These are phyloP conservation scores for Tardiomyces blankii DNA, from an alignment of 1,139 yeast species.

Conservation along the genomic window DNA sequence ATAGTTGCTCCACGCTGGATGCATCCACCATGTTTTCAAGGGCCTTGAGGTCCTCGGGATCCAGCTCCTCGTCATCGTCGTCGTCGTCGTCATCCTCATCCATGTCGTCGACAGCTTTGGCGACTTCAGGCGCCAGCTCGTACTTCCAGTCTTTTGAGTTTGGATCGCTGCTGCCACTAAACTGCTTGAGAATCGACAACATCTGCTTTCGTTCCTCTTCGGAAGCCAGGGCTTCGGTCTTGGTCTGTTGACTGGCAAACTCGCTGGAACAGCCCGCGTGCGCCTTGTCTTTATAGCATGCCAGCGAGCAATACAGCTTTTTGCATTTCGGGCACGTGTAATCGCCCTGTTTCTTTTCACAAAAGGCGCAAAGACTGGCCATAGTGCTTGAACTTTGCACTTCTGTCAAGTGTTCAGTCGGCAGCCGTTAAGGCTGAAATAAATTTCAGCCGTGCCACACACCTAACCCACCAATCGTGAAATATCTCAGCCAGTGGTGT, in stretches of 20 bases:
- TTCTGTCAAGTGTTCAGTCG: no score
- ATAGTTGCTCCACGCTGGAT: constrained; percentile 8
- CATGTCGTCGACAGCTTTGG: constrained; percentile 1
- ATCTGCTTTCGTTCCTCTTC: constrained; percentile 9
- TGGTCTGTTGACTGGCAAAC: constrained; percentile 7
- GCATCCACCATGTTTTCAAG: constrained; percentile 9
- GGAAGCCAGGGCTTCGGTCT: constrained; percentile 1
- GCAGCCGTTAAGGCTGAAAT: background rate
- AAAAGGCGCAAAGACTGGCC: constrained; percentile 7
- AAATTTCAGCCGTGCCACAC: no score
- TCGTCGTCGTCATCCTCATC: constrained; percentile 1
- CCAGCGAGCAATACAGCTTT: constrained; percentile 13
- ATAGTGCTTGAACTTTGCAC: no score
- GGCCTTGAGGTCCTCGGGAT: constrained; percentile 2
- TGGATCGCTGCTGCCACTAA: background rate
- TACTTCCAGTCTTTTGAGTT: constrained; percentile 12
- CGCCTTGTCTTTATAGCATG: constrained; percentile 12
- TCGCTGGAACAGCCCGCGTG: constrained; percentile 12
- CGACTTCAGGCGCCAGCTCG: constrained; percentile 5
- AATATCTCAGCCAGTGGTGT: no score
- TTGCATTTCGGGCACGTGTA: constrained; percentile 17
- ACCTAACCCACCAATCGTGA: no score
- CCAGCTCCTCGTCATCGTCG: background rate
- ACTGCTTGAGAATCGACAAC: constrained; percentile 9
- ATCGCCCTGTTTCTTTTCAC: constrained; percentile 7